Evolutionary conservation across 306 rosid species (phyloP).

Genomic region (Castanea mollissima): DNA sequence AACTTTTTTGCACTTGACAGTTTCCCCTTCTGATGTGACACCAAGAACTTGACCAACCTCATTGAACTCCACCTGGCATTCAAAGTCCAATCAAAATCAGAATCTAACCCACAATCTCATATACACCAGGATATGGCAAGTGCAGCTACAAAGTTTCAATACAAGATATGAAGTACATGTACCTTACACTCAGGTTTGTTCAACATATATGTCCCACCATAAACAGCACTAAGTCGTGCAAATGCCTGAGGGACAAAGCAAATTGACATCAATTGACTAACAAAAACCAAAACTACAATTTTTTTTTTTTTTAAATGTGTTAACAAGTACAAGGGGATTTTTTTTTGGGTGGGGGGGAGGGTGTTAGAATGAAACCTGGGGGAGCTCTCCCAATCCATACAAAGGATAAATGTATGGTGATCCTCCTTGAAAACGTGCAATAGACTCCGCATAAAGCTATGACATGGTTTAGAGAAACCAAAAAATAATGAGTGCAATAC

Average conservation of each 20-base stretch:
- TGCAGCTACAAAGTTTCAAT: not conserved
- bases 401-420: conserved; percentile 97
- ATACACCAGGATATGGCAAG: conserved; percentile 14
- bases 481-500: conserved; percentile 14
- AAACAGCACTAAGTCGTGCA: conserved; percentile 98
- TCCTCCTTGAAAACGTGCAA: conserved; percentile 98
- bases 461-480: conserved; percentile 7
- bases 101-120: not conserved
- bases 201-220: conserved; percentile 98
- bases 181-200: conserved; percentile 99
- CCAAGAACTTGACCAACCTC: conserved; percentile 82
- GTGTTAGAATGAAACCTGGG: conserved; percentile 54
- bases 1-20: conserved; percentile 91
- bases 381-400: conserved; percentile 99
- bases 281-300: conserved; percentile 2
- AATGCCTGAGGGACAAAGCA: conserved; percentile 53
- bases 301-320: not conserved
- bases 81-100: conserved; percentile 17
- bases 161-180: conserved; percentile 1
- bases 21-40: conserved; percentile 98
- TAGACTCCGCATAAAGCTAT: conserved; percentile 89
- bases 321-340: conserved; percentile 2
- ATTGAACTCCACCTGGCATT: conserved; percentile 83
- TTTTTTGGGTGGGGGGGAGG: not conserved
- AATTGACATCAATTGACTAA: not conserved